phyloP scores from a whole-genome alignment of 371 early-diverging fungal species.

The Basidiobolus meristosporus region DNA sequence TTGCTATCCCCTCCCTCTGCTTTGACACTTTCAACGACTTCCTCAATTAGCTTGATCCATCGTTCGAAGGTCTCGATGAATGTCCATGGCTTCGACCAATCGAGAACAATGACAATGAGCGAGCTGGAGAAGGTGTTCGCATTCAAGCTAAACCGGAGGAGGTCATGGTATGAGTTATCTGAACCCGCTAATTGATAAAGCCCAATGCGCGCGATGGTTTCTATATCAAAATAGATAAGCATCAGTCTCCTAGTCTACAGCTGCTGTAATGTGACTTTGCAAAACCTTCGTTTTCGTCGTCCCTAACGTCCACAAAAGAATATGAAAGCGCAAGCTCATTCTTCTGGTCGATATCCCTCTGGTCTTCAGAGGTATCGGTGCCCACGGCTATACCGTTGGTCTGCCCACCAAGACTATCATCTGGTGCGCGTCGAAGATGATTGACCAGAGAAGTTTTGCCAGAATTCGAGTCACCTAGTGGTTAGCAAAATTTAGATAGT shows the following conservation, averaged over 20 bases:
- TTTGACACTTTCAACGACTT: conserved; percentile 32
- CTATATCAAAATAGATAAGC: conserved; percentile 7
- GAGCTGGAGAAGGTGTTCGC: conserved; percentile 38
- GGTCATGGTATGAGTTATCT: conserved; percentile 42
- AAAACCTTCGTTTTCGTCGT: conserved; percentile 61
- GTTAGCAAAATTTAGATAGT: conserved; percentile 1
- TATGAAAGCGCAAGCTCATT: conserved; percentile 68
- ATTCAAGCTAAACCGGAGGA: conserved; percentile 58
- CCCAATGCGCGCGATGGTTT: conserved; percentile 64
- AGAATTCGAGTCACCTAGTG: conserved; percentile 40
- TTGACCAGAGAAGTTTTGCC: conserved; percentile 58
- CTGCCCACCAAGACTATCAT: conserved; percentile 2
- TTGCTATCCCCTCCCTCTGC: conserved; percentile 26
- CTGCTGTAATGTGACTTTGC: not conserved
- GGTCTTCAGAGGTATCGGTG: conserved; percentile 17
- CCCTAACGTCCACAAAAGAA: conserved; percentile 63
- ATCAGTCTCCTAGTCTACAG: too few relatives aligned
- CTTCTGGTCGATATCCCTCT: conserved; percentile 20
- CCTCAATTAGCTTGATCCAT: conserved; percentile 59
- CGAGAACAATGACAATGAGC: conserved; percentile 58
- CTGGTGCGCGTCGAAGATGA: conserved; percentile 34
- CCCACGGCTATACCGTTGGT: conserved; percentile 9
- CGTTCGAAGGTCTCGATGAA: conserved; percentile 64
- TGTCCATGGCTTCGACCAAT: conserved; percentile 84
- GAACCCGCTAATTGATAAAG: conserved; percentile 68